Conservation (phyloP, 208 protist genomes). For the Wallacemonas rigidus region DNA sequence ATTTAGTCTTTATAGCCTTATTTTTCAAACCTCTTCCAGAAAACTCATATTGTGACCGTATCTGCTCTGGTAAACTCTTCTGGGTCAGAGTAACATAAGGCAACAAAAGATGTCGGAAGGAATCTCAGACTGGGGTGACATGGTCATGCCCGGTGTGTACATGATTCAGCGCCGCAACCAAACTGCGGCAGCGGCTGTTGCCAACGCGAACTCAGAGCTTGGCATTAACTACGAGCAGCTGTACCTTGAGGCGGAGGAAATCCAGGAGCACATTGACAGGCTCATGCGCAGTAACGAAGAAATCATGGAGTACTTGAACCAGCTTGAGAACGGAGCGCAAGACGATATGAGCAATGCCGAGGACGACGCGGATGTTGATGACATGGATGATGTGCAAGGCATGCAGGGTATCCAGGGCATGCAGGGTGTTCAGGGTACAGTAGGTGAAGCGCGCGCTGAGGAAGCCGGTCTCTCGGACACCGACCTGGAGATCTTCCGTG, state of each 20-base stretch:
- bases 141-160: slow-evolving; percentile 82
- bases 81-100: too few relatives aligned
- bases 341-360: neutral
- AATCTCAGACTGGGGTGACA: slow-evolving; percentile 62
- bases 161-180: slow-evolving; percentile 56
- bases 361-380: slow-evolving; percentile 20
- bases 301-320: slow-evolving; percentile 45
- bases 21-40: too few relatives aligned
- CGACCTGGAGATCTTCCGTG: slow-evolving; percentile 36
- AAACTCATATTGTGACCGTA: too few relatives aligned
- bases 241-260: slow-evolving; percentile 61
- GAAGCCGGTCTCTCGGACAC: slow-evolving; percentile 10
- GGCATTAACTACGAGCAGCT: slow-evolving; percentile 55
- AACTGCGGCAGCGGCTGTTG: neutral
- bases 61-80: too few relatives aligned
- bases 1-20: too few relatives aligned
- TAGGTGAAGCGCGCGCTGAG: neutral
- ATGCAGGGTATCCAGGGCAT: neutral
- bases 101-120: slow-evolving; percentile 15
- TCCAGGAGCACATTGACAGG: slow-evolving; percentile 50
- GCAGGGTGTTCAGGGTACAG: neutral
- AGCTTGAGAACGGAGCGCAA: slow-evolving; percentile 12
- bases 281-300: slow-evolving; percentile 65
- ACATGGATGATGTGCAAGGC: slow-evolving; percentile 8
- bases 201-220: slow-evolving; percentile 4